Evolutionary conservation across 2,329 filamentous ascomycete genomes (phyloP).

Genomic region (Calonectria honghensis): DNA sequence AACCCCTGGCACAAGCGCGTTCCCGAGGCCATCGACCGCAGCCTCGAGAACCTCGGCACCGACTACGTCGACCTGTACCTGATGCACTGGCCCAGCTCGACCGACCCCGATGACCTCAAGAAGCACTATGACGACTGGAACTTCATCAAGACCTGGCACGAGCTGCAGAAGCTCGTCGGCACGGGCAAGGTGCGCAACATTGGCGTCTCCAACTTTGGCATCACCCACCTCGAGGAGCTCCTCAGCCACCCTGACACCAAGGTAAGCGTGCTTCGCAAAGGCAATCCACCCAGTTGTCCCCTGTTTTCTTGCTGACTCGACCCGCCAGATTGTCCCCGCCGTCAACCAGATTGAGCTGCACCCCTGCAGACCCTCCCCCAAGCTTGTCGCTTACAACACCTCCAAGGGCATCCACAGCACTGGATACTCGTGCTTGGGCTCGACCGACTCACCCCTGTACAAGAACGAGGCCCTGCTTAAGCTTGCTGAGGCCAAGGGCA

Average conservation of each 20-base stretch:
- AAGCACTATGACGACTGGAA: conserved; percentile 87
- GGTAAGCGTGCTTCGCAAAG: conserved; percentile 59
- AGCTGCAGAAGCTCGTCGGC: conserved; percentile 81
- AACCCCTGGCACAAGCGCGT: conserved; percentile 86
- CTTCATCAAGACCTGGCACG: conserved; percentile 86
- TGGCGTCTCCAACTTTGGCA: conserved; percentile 90
- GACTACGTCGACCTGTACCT: conserved; percentile 83
- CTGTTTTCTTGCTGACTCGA: conserved; percentile 11
- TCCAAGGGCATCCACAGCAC: conserved; percentile 85
- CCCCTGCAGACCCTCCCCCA: conserved; percentile 87
- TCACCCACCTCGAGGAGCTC: conserved; percentile 86
- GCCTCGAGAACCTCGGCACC: conserved; percentile 75
- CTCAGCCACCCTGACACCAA: conserved; percentile 79
- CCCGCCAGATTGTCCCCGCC: conserved; percentile 72
- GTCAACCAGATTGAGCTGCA: conserved; percentile 91
- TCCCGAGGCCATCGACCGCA: conserved; percentile 75
- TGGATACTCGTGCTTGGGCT: conserved; percentile 84
- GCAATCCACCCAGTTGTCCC: neutral
- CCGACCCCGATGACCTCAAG: conserved; percentile 76
- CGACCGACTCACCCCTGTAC: conserved; percentile 81
- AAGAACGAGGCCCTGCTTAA: conserved; percentile 78
- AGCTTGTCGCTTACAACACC: conserved; percentile 83
- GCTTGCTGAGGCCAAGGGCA: conserved; percentile 79
- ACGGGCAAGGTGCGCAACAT: conserved; percentile 87
- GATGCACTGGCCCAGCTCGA: conserved; percentile 83